Evolutionary conservation across 148 eudicot species (phyloP).

Genomic region (Gaultheria prostrata): DNA sequence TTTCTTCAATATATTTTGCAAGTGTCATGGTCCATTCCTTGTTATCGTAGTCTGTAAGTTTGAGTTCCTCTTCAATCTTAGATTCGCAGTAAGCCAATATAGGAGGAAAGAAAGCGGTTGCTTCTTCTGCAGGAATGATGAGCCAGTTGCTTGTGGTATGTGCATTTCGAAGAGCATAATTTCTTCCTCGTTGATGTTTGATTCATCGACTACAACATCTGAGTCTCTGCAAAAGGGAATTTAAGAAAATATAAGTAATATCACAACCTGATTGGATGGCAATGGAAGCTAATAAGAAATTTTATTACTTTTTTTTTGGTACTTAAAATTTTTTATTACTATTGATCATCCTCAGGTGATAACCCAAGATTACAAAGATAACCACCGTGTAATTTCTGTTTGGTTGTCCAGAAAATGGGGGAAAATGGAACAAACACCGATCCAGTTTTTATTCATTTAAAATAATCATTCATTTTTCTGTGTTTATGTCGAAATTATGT

Average conservation of each 20-base stretch:
- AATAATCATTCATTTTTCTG: too few relatives aligned
- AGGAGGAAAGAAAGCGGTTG: neutral
- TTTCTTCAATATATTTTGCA: neutral
- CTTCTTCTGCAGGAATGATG: neutral
- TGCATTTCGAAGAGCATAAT: neutral
- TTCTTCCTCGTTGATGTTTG: neutral
- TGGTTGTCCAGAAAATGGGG: neutral
- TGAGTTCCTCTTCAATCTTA: neutral
- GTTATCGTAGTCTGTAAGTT: neutral
- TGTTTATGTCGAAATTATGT: too few relatives aligned
- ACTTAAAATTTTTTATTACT: too few relatives aligned
- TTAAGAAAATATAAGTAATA: neutral
- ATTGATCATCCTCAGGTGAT: neutral
- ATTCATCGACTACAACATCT: neutral
- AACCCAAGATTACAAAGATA: neutral
- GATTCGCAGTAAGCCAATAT: neutral
- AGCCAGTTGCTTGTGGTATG: neutral
- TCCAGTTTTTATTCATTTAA: too few relatives aligned
- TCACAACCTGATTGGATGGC: neutral
- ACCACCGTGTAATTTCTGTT: neutral
- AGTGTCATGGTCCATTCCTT: neutral
- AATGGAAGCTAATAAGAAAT: neutral
- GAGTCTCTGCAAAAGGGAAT: neutral
- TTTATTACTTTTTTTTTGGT: too few relatives aligned
- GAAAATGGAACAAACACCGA: neutral